A percentile compares a stretch with the other conserved stretches of the same genome.
Conservation (phyloP, 1,284 basidiomycete species). For the Hymenochaete sp. region DNA sequence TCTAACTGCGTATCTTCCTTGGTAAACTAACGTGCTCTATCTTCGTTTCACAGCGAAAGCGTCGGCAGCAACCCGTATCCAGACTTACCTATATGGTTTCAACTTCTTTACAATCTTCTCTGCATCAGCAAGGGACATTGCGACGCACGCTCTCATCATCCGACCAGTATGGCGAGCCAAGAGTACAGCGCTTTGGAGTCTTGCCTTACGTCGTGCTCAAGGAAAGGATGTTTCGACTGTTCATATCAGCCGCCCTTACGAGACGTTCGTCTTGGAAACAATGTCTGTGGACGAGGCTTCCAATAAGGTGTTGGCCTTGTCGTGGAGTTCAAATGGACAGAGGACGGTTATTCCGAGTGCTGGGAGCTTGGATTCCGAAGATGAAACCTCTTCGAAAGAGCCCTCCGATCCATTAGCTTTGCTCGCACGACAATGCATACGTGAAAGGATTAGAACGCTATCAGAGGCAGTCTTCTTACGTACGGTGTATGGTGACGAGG, state of each 20-base stretch:
- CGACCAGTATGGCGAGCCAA: constrained; percentile 35
- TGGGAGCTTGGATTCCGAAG: neutral
- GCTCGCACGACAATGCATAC: constrained; percentile 41
- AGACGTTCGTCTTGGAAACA: constrained; percentile 45
- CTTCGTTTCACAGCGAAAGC: constrained; percentile 24
- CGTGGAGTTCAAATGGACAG: no score
- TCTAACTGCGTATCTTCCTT: constrained; percentile 14
- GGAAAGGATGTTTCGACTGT: constrained; percentile 27
- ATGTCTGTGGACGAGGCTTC: constrained; percentile 43
- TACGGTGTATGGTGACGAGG: constrained; percentile 30
- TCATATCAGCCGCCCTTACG: constrained; percentile 34
- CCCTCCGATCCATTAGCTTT: constrained; percentile 34
- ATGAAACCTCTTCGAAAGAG: neutral
- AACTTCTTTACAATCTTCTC: constrained; percentile 33
- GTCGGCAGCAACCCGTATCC: constrained; percentile 35
- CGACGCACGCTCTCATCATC: constrained; percentile 49
- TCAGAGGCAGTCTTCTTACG: constrained; percentile 44
- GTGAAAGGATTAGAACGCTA: constrained; percentile 41
- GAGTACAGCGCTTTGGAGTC: constrained; percentile 31
- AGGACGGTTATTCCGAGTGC: constrained; percentile 16
- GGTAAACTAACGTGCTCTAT: constrained; percentile 8
- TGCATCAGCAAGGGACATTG: constrained; percentile 39
- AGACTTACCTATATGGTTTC: constrained; percentile 44
- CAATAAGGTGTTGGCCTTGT: constrained; percentile 30
- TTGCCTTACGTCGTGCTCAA: constrained; percentile 13